These are phyloP conservation scores for Suhomyces tanzawaensis DNA, from an alignment of 805 yeast species.

Conservation along the genomic window DNA sequence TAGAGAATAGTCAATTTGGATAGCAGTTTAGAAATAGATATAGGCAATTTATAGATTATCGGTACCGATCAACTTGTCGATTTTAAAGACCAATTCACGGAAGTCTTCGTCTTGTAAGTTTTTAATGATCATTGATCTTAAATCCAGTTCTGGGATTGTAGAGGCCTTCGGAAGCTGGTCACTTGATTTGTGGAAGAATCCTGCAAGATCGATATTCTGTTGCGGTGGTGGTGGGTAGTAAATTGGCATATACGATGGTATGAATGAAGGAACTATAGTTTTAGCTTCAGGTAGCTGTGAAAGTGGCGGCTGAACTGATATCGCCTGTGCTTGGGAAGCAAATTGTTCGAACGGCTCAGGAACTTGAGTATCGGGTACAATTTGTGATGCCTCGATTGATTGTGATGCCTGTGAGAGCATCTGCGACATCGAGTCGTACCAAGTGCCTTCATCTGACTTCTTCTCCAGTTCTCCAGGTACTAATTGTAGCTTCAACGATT, in stretches of 20 bases:
- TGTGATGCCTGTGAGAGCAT: background rate
- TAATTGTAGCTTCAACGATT: background rate
- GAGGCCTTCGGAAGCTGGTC: too few relatives aligned
- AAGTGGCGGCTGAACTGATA: too few relatives aligned
- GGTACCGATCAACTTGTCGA: constrained; percentile 14
- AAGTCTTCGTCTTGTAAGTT: constrained; percentile 15
- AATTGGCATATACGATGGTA: too few relatives aligned
- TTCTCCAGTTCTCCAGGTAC: background rate
- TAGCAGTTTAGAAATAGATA: background rate
- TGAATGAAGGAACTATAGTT: too few relatives aligned
- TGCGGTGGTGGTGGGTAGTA: too few relatives aligned
- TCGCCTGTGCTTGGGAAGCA: too few relatives aligned
- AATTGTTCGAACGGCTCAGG: background rate
- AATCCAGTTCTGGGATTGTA: too few relatives aligned
- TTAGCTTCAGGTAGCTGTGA: too few relatives aligned
- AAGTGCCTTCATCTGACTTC: background rate
- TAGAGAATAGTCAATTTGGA: constrained; percentile 4
- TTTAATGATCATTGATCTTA: constrained; percentile 1
- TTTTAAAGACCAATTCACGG: constrained; percentile 13
- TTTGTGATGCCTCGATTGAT: background rate
- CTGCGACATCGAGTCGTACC: background rate
- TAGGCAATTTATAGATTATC: background rate
- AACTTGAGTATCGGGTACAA: background rate
- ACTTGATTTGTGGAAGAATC: too few relatives aligned
- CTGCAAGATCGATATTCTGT: too few relatives aligned